Evolutionary conservation across 768 basidiomycete species (phyloP).

Genomic region (Trametes elegans): DNA sequence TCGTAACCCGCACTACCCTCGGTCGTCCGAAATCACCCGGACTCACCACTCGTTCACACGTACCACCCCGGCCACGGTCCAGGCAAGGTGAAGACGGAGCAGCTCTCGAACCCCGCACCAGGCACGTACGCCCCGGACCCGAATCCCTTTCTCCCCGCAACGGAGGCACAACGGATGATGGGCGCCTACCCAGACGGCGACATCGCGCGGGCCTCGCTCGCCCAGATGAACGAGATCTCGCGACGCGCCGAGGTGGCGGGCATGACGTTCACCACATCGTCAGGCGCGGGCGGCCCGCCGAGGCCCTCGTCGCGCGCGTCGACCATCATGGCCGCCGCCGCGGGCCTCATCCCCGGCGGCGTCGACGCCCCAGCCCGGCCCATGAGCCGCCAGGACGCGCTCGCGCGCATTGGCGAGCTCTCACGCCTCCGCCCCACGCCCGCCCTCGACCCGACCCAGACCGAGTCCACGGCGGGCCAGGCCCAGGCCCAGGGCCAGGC

Average conservation of each 20-base stretch:
- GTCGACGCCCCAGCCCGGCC: conserved; percentile 25
- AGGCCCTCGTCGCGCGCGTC: conserved; percentile 27
- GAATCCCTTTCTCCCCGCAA: conserved; percentile 56
- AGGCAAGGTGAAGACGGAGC: conserved; percentile 36
- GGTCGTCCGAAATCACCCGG: conserved; percentile 8
- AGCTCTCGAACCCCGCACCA: conserved; percentile 19
- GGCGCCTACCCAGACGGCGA: conserved; percentile 50
- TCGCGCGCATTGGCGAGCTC: conserved; percentile 54
- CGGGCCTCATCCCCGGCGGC: conserved; percentile 30
- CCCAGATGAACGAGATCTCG: conserved; percentile 79
- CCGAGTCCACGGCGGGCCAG: conserved; percentile 8
- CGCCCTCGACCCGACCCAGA: conserved; percentile 18
- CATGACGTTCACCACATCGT: conserved; percentile 32
- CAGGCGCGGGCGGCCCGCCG: conserved; percentile 7
- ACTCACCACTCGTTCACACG: neutral
- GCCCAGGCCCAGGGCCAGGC: conserved; percentile 15
- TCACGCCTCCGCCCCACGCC: conserved; percentile 37
- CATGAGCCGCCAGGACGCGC: conserved; percentile 42
- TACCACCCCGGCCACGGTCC: conserved; percentile 12
- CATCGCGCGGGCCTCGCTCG: conserved; percentile 65
- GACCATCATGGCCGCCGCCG: conserved; percentile 31
- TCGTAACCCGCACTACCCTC: neutral
- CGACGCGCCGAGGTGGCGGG: conserved; percentile 52
- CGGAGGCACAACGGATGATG: conserved; percentile 53
- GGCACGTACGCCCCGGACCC: conserved; percentile 28